Percentiles rank a stretch among this genome's conserved stretches.
These are phyloP conservation scores for Abrus precatorius DNA, from an alignment of 306 rosid genomes.

Conservation along the genomic window DNA sequence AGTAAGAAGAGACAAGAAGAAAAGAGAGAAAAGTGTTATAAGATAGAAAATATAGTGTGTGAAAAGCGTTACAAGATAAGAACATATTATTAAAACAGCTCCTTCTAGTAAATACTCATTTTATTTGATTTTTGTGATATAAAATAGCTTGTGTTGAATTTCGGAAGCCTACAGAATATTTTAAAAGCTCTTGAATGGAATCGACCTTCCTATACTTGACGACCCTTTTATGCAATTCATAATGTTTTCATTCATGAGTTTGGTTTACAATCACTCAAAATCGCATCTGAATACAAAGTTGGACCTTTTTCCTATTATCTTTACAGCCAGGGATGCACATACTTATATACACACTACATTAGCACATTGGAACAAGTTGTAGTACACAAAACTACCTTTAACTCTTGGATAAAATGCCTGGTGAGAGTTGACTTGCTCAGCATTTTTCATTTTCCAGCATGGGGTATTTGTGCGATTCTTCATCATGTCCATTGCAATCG, in stretches of 20 bases:
- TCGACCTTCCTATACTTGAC: neutral
- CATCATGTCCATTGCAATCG: neutral
- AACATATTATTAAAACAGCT: too few relatives aligned
- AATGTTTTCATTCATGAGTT: neutral
- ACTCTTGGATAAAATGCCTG: neutral
- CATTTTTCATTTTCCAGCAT: neutral
- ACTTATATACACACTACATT: neutral
- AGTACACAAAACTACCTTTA: neutral
- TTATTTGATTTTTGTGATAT: neutral
- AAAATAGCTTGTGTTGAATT: neutral
- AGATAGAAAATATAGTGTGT: too few relatives aligned
- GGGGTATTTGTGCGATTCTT: neutral
- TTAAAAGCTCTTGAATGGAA: neutral
- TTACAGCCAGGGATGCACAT: too few relatives aligned
- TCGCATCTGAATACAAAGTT: neutral
- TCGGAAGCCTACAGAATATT: neutral
- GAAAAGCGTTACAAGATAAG: too few relatives aligned
- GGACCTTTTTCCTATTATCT: neutral
- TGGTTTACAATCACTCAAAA: conserved; percentile 16
- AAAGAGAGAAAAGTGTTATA: too few relatives aligned
- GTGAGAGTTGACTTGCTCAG: neutral
- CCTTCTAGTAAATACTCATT: neutral
- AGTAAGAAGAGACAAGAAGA: too few relatives aligned
- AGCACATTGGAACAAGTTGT: neutral
- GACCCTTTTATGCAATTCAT: neutral